Percentiles rank a stretch among this genome's conserved stretches.
These are phyloP conservation scores for Lepiota brunneoincarnata DNA, from an alignment of 768 basidiomycete species.

Conservation along the genomic window DNA sequence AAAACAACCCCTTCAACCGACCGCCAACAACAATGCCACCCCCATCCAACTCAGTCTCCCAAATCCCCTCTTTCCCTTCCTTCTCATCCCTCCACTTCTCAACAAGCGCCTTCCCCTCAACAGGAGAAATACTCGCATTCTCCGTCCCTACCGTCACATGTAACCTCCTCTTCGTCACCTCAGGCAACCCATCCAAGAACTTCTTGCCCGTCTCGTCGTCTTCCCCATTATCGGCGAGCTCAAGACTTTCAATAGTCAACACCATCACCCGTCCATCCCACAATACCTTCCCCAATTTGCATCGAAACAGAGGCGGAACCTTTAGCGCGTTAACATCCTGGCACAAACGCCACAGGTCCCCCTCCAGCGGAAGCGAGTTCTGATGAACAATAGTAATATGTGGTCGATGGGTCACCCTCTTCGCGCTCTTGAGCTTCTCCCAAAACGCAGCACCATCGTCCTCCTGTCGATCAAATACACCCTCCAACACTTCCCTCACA, in stretches of 20 bases:
- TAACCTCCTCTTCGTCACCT: constrained; percentile 46
- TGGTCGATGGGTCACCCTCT: constrained; percentile 56
- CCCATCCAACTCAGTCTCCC: constrained; percentile 1
- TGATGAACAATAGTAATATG: constrained; percentile 88
- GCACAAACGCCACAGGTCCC: constrained; percentile 50
- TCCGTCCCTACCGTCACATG: constrained; percentile 89
- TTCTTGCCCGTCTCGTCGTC: constrained; percentile 33
- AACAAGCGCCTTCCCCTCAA: constrained; percentile 72
- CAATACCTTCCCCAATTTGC: constrained; percentile 58
- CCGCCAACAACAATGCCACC: constrained; percentile 2
- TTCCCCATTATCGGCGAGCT: constrained; percentile 14
- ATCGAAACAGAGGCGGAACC: constrained; percentile 54
- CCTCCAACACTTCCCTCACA: constrained; percentile 44
- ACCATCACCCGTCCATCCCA: constrained; percentile 85
- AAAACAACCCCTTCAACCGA: constrained; percentile 3
- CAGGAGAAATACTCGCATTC: constrained; percentile 45
- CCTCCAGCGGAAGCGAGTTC: constrained; percentile 32
- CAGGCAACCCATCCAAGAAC: constrained; percentile 47
- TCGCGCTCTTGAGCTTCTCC: constrained; percentile 36
- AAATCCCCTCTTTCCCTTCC: constrained; percentile 10
- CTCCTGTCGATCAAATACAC: constrained; percentile 26
- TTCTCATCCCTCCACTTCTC: constrained; percentile 44
- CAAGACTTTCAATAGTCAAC: constrained; percentile 62
- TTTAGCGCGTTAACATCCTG: constrained; percentile 32
- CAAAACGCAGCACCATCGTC: constrained; percentile 42